Conservation (phyloP, 805 yeast genomes). For the Candida methanosorbosa region DNA sequence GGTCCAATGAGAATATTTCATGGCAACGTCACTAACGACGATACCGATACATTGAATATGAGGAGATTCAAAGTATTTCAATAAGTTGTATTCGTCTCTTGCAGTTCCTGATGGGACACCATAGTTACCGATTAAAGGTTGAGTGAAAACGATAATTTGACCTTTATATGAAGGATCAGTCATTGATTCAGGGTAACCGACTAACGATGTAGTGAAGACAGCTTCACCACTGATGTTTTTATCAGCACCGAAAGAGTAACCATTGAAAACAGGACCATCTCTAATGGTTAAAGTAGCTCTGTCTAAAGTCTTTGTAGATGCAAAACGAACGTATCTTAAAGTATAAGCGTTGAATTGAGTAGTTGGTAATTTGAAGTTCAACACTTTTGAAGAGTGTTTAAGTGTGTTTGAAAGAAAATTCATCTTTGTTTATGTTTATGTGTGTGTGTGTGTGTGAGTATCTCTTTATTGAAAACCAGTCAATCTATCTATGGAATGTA, state of each 20-base stretch:
- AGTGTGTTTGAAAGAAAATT: too few species aligned
- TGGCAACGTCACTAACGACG: constrained; percentile 91
- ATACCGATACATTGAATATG: constrained; percentile 91
- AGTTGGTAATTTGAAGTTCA: too few species aligned
- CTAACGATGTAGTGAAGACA: constrained; percentile 94
- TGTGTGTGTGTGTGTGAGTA: too few species aligned
- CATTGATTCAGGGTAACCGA: constrained; percentile 95
- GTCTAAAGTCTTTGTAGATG: constrained; percentile 35
- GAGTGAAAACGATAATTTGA: constrained; percentile 92
- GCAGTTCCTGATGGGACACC: constrained; percentile 88
- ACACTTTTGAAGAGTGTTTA: too few species aligned
- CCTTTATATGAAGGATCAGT: constrained; percentile 99
- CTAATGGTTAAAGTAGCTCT: constrained; percentile 87
- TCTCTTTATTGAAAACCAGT: too few species aligned
- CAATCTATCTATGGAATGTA: too few species aligned
- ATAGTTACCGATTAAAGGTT: constrained; percentile 95
- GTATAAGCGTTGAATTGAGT: too few species aligned
- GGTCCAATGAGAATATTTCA: constrained; percentile 98
- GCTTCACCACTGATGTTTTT: constrained; percentile 93
- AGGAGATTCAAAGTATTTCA: constrained; percentile 89
- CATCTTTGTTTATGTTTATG: too few species aligned
- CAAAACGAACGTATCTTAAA: constrained; percentile 12
- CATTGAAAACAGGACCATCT: constrained; percentile 89
- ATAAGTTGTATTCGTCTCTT: constrained; percentile 75
- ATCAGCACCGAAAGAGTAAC: constrained; percentile 93